These are phyloP conservation scores for Cyberlindnera lachancei DNA, from an alignment of 805 yeast genomes.

Conservation along the genomic window DNA sequence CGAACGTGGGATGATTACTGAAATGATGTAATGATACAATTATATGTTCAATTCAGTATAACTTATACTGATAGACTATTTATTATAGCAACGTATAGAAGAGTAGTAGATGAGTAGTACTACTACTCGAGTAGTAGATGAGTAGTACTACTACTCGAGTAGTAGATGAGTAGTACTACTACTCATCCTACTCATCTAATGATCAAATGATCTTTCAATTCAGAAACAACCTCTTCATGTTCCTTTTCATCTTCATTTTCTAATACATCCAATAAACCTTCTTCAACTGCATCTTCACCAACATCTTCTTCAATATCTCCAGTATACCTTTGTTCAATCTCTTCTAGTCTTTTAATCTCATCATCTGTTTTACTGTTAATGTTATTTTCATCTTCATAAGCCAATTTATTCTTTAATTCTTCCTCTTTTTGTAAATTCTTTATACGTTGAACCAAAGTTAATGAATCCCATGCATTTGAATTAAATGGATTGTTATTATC, in stretches of 20 bases:
- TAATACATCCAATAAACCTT: constrained; percentile 4
- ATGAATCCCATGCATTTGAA: constrained; percentile 15
- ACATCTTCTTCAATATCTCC: constrained; percentile 6
- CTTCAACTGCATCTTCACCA: constrained; percentile 3
- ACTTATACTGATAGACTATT: background rate
- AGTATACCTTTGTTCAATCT: constrained; percentile 14
- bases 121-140: no score
- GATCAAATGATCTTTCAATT: background rate
- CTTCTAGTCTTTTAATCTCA: constrained; percentile 8
- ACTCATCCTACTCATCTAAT: no score
- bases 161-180: no score
- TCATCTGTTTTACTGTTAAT: constrained; percentile 12
- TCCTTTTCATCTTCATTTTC: constrained; percentile 4
- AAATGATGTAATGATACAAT: background rate
- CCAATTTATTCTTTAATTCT: constrained; percentile 10
- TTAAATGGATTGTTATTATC: constrained; percentile 7
- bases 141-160: no score
- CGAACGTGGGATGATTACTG: no score
- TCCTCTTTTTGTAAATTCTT: constrained; percentile 7
- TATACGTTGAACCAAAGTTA: constrained; percentile 18
- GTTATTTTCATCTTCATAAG: constrained; percentile 4
- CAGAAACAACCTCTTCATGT: background rate
- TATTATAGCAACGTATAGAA: background rate
- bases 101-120: background rate
- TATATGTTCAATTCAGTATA: no score